These are phyloP conservation scores for Mollisiaceae sp. DNA, from an alignment of 2,329 filamentous ascomycete genomes.

Conservation along the genomic window DNA sequence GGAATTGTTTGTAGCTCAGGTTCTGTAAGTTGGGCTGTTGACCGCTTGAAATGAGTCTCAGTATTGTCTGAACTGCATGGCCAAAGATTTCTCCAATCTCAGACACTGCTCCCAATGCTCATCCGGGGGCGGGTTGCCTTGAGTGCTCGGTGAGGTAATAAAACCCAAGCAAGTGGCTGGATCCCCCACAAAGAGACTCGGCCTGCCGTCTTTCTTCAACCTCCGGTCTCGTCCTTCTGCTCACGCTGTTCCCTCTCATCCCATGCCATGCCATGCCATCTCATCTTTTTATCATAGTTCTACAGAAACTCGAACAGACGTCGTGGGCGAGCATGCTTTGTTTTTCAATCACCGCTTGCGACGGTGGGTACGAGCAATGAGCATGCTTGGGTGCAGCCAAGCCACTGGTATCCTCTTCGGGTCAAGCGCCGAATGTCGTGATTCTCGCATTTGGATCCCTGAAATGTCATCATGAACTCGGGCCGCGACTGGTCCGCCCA, in stretches of 20 bases:
- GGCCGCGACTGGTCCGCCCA: conserved; percentile 3
- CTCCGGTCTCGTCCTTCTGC: too few relatives aligned
- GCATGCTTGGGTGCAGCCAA: not conserved
- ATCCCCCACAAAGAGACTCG: not conserved
- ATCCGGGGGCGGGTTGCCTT: not conserved
- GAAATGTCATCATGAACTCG: conserved; percentile 13
- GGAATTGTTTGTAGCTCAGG: too few relatives aligned
- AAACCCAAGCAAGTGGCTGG: not conserved
- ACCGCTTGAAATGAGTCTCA: not conserved
- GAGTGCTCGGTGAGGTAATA: not conserved
- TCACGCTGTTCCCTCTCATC: too few relatives aligned
- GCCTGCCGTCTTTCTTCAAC: not conserved
- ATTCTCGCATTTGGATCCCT: conserved; percentile 15
- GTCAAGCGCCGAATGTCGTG: conserved; percentile 19
- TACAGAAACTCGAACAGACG: not conserved
- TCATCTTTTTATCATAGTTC: too few relatives aligned
- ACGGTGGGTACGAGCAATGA: too few relatives aligned
- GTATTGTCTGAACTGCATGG: not conserved
- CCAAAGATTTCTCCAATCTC: not conserved
- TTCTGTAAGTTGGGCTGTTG: too few relatives aligned
- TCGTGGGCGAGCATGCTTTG: not conserved
- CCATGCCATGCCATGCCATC: too few relatives aligned
- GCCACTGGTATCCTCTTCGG: not conserved
- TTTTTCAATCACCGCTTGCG: not conserved
- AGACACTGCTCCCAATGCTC: not conserved